Base-by-base conservation (phyloP, 345 rosid genomes). In the Litchi chinensis region DNA sequence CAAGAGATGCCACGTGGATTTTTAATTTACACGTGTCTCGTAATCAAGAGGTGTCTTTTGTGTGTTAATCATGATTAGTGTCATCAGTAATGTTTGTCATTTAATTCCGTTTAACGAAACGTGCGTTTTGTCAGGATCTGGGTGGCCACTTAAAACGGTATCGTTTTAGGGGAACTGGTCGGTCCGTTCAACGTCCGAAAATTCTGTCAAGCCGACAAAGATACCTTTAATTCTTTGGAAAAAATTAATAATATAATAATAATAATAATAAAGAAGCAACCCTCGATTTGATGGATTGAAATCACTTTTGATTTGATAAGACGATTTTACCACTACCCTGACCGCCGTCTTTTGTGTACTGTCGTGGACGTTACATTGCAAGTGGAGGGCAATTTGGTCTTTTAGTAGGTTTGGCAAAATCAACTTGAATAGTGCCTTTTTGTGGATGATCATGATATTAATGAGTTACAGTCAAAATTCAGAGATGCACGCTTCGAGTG, bases 121-220 rank as follows among this genome's bases (percentile, higher is more conserved):
- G 65, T 60, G 28, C 65, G 65, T 60, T 21, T 21, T 74, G 76
- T 72, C 68, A 22, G 77, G 46, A 24, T 48, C 16, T n/a, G 0
- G 18, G 37, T 6, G 2, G 37, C 50, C 11, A 37, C 3, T 3
- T 5, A 37, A 65, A 75, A 77, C 82, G 82, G 67, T 63, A 76
- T 21, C 85, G 82, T 77, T 77, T 46, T 13, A 65, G 15, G 5
- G 15, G 4, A 60, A 79, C 83, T 66, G 70, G 62, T 63, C 76
- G 70, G 62, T 63, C 76, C 78, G 76, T 81, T 71, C 72, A 57
- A 59, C 50, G 40, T 62, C 86, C 75, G 15, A 64, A 81, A 81
- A 77, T 81, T 85, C 88, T 66, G 40, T 10, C 79, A 32, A 59
- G 54, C 75, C 84, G 80, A 85, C 85, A 85, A 78, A 78, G 39